Conservation (phyloP, 176 grass and related monocot genomes). For the Zea luxurians region DNA sequence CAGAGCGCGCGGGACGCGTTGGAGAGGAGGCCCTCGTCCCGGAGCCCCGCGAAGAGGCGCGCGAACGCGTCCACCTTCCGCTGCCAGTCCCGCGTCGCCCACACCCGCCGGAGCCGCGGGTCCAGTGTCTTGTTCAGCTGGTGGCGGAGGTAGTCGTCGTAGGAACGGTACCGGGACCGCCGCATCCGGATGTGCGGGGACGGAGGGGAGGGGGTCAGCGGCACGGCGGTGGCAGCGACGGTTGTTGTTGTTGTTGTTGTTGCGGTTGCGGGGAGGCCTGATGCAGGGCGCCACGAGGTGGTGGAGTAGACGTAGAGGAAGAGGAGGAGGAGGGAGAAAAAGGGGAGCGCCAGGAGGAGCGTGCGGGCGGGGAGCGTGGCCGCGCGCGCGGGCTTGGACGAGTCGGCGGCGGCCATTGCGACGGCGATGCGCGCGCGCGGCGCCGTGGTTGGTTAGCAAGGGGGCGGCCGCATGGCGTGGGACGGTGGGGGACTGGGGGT, state of each 20-base stretch:
- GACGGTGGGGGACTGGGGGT: no score
- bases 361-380: constrained; percentile 14
- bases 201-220: constrained; percentile 31
- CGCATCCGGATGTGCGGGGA: constrained; percentile 79
- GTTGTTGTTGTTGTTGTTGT: no score
- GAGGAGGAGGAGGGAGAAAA: constrained; percentile 27
- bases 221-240: background rate
- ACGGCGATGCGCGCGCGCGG: background rate
- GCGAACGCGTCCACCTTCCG: constrained; percentile 78
- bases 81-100: constrained; percentile 90
- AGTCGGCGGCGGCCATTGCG: constrained; percentile 46
- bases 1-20: constrained; percentile 73
- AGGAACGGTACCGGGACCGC: constrained; percentile 51
- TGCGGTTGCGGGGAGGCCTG: background rate
- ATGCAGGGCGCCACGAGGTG: background rate
- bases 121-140: constrained; percentile 97
- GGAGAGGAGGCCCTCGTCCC: constrained; percentile 45
- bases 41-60: constrained; percentile 47
- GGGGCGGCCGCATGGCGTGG: no score
- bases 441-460: background rate
- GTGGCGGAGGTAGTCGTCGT: constrained; percentile 86
- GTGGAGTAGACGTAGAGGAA: background rate
- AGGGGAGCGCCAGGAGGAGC: constrained; percentile 30
- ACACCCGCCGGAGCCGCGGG: constrained; percentile 75
- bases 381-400: constrained; percentile 26